These are phyloP conservation scores for Orychophragmus violaceus DNA, from an alignment of 345 rosid species.

Conservation along the genomic window DNA sequence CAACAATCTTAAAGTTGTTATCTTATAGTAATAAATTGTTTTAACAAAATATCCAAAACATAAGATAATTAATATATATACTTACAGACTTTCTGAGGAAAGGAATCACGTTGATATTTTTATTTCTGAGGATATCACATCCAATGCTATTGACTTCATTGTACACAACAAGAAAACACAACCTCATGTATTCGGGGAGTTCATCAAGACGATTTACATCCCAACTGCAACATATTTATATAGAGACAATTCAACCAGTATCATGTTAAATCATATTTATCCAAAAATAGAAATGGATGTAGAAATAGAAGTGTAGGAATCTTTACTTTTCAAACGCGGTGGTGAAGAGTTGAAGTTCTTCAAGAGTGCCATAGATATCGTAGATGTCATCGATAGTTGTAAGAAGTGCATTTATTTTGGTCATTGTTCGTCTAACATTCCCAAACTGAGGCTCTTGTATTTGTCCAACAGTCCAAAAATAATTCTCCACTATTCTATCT, in stretches of 20 bases:
- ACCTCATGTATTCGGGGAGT: conserved; percentile 34
- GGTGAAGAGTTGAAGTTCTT: conserved; percentile 40
- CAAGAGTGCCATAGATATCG: conserved; percentile 36
- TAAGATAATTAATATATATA: background rate
- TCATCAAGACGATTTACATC: conserved; percentile 13
- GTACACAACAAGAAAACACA: conserved; percentile 22
- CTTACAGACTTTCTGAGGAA: conserved; percentile 32
- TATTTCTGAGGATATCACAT: background rate
- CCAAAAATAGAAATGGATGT: background rate
- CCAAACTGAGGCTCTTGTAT: conserved; percentile 30
- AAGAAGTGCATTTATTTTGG: conserved; percentile 19
- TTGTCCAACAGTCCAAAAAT: conserved; percentile 32
- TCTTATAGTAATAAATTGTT: background rate
- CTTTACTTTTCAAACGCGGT: conserved; percentile 31
- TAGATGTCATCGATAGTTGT: conserved; percentile 38
- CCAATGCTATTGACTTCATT: conserved; percentile 29
- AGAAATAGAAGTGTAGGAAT: background rate
- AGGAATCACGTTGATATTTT: conserved; percentile 1
- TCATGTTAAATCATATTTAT: background rate
- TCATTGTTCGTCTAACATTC: conserved; percentile 6
- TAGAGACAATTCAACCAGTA: background rate
- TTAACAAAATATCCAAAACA: background rate
- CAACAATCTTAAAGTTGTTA: too few species aligned
- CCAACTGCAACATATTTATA: conserved; percentile 21
- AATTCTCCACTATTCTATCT: conserved; percentile 37